Conservation (phyloP, 1,139 yeast genomes). For the Candida smagusa region DNA sequence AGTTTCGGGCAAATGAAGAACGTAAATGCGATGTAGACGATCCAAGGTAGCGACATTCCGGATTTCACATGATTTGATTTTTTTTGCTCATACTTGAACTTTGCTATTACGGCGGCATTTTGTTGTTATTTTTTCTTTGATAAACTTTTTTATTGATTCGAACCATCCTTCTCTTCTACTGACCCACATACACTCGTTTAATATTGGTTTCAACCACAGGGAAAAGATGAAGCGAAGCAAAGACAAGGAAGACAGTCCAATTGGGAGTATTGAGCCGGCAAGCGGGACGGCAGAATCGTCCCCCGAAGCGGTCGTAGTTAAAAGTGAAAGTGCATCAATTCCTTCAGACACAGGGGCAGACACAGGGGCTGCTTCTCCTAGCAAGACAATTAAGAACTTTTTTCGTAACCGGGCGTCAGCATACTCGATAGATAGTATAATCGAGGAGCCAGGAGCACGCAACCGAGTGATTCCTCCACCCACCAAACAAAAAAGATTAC, state of each 20-base stretch:
- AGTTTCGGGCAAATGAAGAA: too few relatives aligned
- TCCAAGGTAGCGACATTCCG: too few relatives aligned
- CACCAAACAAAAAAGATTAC: conserved; percentile 4
- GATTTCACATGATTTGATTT: too few relatives aligned
- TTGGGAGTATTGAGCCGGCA: too few relatives aligned
- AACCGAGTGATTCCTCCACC: not conserved
- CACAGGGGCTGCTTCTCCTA: conserved; percentile 15
- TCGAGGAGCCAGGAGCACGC: conserved; percentile 21
- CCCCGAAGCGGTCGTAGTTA: too few relatives aligned
- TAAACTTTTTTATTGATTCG: not conserved
- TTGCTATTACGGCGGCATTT: not conserved
- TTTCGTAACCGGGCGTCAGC: conserved; percentile 25
- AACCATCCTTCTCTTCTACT: not conserved
- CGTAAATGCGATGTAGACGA: too few relatives aligned
- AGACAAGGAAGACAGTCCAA: conserved; percentile 1
- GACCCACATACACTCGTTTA: conserved; percentile 5
- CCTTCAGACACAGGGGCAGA: too few relatives aligned
- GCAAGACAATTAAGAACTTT: conserved; percentile 25
- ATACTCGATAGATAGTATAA: conserved; percentile 26
- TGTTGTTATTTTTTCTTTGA: not conserved
- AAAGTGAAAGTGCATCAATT: too few relatives aligned
- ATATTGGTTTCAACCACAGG: not conserved
- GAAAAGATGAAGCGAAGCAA: conserved; percentile 3
- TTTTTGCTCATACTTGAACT: not conserved
- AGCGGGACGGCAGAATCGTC: too few relatives aligned